Evolutionary conservation across 2,329 filamentous ascomycete species (phyloP), one percentile per base, ranked within the genome.

Genomic region (Diatrype stigma): DNA sequence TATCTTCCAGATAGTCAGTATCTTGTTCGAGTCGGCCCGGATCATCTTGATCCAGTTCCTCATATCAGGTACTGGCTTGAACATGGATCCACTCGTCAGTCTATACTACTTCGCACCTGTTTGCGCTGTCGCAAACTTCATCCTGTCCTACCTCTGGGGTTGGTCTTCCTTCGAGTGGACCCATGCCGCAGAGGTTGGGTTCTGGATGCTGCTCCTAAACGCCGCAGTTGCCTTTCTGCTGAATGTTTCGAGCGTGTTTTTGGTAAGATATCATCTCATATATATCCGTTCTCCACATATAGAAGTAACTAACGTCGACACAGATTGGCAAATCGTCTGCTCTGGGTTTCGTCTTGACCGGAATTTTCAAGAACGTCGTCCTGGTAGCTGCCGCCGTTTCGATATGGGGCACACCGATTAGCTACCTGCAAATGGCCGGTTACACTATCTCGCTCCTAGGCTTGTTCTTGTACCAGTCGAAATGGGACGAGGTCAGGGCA

Each of bases 41-140:
- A 75, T 94, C 56, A 86, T 91, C 71, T 90, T 95, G 87, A 89
- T 94, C 51, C 87, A 95, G 73, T 84, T 87, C 53, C 78, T 96
- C 61, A 81, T 96, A 47, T 89, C 84, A 65, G 85, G 80, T 32
- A 80, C 87, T 47, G 88, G 90, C 42, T 69, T 88, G 73, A 90
- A 89, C 76, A 94, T 95, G 90, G 89, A 94, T 64, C 89, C 90
- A 34, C 79, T 96, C 34, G 89, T 94, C 55, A 90, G 88, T 30
- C 80, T 95, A 21, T 95, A 95, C 78, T 95, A 95, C 76, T 95
- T 90, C 66, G 90, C 90, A 1, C 90, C 90, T 5, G 85, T 90
- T 46, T 95, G 90, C 70, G 87, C 89, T 46, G 70, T 86, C 61
- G 90, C 91, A 84, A 95, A 95, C 72, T 75, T 86, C 50, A 60